These are phyloP conservation scores for Chlorella ohadii DNA, from an alignment of 139 green algal species.

Conservation along the genomic window DNA sequence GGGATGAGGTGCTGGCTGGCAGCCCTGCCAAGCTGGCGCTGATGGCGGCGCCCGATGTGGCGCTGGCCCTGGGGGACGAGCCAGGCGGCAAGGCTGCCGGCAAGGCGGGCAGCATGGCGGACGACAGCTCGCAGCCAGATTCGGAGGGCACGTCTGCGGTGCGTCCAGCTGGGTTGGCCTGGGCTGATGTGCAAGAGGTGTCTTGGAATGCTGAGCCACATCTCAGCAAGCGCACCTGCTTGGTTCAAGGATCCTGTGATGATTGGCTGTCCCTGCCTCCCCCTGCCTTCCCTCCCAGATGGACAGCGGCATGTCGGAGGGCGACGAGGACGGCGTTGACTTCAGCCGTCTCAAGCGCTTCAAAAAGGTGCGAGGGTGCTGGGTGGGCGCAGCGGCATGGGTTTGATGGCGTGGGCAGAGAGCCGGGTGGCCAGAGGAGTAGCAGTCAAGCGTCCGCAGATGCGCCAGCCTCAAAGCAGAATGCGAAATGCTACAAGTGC, in stretches of 20 bases:
- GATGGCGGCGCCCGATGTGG: background rate
- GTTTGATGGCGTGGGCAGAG: too few relatives aligned
- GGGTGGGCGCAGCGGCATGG: too few relatives aligned
- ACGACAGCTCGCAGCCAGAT: too few relatives aligned
- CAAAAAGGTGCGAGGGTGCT: background rate
- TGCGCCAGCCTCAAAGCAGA: too few relatives aligned
- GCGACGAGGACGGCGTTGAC: background rate
- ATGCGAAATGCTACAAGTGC: background rate
- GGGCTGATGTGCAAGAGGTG: too few relatives aligned
- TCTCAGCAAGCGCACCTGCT: too few relatives aligned
- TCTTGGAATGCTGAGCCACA: too few relatives aligned
- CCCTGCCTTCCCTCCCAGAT: background rate
- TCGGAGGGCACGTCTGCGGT: too few relatives aligned
- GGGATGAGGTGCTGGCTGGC: background rate
- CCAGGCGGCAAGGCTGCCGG: background rate
- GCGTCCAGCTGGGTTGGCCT: too few relatives aligned
- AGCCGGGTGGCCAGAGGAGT: too few relatives aligned
- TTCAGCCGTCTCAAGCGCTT: constrained; percentile 19
- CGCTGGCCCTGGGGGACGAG: background rate
- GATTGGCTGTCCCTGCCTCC: background rate
- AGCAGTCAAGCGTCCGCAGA: too few relatives aligned
- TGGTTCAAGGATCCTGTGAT: background rate
- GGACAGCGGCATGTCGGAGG: background rate
- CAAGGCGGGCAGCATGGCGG: background rate
- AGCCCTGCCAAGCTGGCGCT: background rate